phyloP scores from a whole-genome alignment of 2,329 filamentous ascomycete species.

The Ustulina deusta region DNA sequence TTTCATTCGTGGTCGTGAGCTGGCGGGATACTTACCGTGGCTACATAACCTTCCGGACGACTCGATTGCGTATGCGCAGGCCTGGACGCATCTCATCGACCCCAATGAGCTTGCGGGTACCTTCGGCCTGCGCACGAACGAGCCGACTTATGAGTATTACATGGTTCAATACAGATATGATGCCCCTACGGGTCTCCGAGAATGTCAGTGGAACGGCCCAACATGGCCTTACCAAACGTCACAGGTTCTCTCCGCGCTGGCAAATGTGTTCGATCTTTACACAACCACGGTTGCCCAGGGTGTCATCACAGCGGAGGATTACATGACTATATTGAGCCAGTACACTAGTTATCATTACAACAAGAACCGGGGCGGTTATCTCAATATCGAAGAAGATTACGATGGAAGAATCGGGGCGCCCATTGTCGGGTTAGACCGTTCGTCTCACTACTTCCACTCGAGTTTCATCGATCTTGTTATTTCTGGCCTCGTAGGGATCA shows the following conservation, averaged over 20 bases:
- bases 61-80: conserved; percentile 16
- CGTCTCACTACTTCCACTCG: conserved; percentile 37
- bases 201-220: conserved; percentile 37
- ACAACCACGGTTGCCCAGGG: conserved; percentile 16
- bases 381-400: conserved; percentile 37
- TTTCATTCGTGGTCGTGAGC: conserved; percentile 33
- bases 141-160: conserved; percentile 34
- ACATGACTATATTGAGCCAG: conserved; percentile 23
- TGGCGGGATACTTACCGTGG: conserved; percentile 31
- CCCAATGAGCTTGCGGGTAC: conserved; percentile 15
- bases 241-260: conserved; percentile 30
- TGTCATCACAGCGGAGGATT: conserved; percentile 23
- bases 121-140: conserved; percentile 30
- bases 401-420: conserved; percentile 19
- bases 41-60: conserved; percentile 32
- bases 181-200: conserved; percentile 17
- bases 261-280: conserved; percentile 33
- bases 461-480: conserved; percentile 35
- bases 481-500: conserved; percentile 31
- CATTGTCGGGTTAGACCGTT: conserved; percentile 33
- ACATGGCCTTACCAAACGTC: conserved; percentile 36
- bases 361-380: conserved; percentile 33
- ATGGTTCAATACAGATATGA: conserved; percentile 35
- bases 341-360: conserved; percentile 33
- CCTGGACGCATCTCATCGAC: conserved; percentile 31